Conservation (phyloP, 163 green algal genomes). For the Coccomyxa subellipsoidea region DNA sequence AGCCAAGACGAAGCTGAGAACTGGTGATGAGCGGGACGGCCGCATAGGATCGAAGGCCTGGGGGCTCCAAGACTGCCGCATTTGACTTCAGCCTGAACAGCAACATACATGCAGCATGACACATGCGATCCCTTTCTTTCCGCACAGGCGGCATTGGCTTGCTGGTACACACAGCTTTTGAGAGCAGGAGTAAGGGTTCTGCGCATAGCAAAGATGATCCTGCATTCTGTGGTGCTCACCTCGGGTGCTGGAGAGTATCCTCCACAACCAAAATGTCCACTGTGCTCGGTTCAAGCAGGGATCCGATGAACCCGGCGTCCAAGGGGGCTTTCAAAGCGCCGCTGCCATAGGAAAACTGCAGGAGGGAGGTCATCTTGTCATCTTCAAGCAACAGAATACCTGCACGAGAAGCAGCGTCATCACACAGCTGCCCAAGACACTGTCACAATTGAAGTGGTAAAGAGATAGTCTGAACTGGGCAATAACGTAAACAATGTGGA, state of each 20-base stretch:
- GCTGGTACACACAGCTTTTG: not conserved
- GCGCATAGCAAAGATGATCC: too few relatives aligned
- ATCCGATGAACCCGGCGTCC: not conserved
- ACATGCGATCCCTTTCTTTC: too few relatives aligned
- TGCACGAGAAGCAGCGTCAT: not conserved
- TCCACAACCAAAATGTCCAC: not conserved
- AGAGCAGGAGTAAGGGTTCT: not conserved
- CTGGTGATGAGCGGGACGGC: not conserved
- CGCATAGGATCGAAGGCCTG: not conserved
- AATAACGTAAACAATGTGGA: too few relatives aligned
- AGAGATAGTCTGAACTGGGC: too few relatives aligned
- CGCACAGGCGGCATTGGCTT: not conserved
- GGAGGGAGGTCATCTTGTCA: not conserved
- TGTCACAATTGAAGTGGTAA: too few relatives aligned
- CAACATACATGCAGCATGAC: not conserved
- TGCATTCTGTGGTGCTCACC: not conserved
- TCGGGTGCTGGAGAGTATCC: not conserved
- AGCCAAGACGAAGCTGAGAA: not conserved
- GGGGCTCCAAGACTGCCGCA: not conserved
- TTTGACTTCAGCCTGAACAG: not conserved
- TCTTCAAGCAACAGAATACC: not conserved
- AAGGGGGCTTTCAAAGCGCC: too few relatives aligned
- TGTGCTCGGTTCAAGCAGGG: not conserved
- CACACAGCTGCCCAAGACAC: not conserved
- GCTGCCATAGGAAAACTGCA: not conserved